phyloP scores from a whole-genome alignment of 2,329 filamentous ascomycete species.

The Westerdykella sp. region DNA sequence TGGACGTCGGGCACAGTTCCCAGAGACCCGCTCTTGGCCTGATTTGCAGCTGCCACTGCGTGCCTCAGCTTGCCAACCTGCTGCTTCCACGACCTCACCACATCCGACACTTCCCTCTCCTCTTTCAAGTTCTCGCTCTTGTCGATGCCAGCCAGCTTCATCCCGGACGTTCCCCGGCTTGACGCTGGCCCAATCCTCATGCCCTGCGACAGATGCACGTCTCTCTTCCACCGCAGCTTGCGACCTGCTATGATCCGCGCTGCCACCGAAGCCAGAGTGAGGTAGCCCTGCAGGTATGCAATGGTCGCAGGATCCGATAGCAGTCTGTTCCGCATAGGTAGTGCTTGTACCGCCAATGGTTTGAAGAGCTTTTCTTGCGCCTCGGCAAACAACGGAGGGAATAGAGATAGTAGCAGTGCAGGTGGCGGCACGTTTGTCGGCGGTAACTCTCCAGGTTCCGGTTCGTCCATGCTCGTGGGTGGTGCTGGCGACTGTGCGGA shows the following conservation, averaged over 20 bases:
- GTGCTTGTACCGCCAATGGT: constrained; percentile 54
- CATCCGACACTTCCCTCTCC: constrained; percentile 76
- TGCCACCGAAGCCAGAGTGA: constrained; percentile 59
- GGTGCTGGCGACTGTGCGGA: background rate
- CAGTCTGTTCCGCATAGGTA: constrained; percentile 56
- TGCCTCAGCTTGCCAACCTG: constrained; percentile 69
- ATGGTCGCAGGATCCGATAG: constrained; percentile 57
- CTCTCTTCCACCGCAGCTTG: constrained; percentile 83
- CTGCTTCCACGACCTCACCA: constrained; percentile 67
- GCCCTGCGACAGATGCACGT: constrained; percentile 74
- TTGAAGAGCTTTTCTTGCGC: constrained; percentile 61
- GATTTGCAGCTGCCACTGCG: constrained; percentile 61
- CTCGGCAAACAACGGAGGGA: constrained; percentile 63
- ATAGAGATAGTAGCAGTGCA: constrained; percentile 70
- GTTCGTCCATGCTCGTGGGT: constrained; percentile 8
- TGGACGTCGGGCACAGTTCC: constrained; percentile 61
- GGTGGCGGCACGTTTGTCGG: constrained; percentile 88
- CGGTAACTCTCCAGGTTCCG: constrained; percentile 41
- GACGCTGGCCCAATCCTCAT: constrained; percentile 78
- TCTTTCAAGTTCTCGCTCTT: constrained; percentile 76
- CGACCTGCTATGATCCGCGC: constrained; percentile 80
- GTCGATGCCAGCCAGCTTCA: constrained; percentile 87
- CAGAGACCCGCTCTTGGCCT: constrained; percentile 36
- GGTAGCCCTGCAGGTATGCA: constrained; percentile 58
- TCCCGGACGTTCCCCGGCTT: constrained; percentile 63